phyloP scores from a whole-genome alignment of 805 yeast genomes.

The Tanozyma kutaoensis region DNA sequence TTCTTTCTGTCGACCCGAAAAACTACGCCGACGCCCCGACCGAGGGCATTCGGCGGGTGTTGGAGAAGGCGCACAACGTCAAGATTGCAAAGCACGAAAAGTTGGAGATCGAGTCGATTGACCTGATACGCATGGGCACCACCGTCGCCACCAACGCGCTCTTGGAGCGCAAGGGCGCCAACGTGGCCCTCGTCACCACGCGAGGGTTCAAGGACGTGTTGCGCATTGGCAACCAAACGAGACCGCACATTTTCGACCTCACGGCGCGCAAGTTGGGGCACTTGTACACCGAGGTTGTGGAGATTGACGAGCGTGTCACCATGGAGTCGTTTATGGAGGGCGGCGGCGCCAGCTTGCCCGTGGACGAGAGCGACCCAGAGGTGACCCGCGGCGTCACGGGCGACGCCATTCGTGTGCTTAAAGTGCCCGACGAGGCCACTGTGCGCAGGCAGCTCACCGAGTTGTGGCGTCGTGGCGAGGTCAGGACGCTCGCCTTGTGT shows the following conservation, averaged over 20 bases:
- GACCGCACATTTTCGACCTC: slow-evolving; percentile 83
- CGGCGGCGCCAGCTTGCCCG: slow-evolving; percentile 7
- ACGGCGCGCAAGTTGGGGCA: slow-evolving; percentile 60
- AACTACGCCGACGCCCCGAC: slow-evolving; percentile 87
- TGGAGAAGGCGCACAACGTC: slow-evolving; percentile 34
- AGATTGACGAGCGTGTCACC: slow-evolving; percentile 84
- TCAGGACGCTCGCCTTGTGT: slow-evolving; percentile 55
- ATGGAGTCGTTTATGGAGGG: slow-evolving; percentile 65
- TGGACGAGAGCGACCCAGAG: slow-evolving; percentile 14
- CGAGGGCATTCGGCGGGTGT: slow-evolving; percentile 74
- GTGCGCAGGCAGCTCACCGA: slow-evolving; percentile 27
- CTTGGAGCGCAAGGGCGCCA: slow-evolving; percentile 83
- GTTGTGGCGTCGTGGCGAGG: slow-evolving; percentile 38
- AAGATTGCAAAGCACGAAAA: slow-evolving; percentile 46
- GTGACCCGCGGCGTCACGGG: slow-evolving; percentile 50
- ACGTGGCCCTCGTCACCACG: slow-evolving; percentile 76
- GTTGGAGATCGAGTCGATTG: slow-evolving; percentile 50
- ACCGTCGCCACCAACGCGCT: slow-evolving; percentile 95
- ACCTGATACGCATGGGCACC: slow-evolving; percentile 77
- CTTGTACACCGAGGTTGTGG: slow-evolving; percentile 64
- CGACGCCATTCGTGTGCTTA: slow-evolving; percentile 47
- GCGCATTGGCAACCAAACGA: slow-evolving; percentile 77
- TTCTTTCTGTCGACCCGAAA: slow-evolving; percentile 77
- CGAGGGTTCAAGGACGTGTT: slow-evolving; percentile 80
- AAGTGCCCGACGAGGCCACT: slow-evolving; percentile 32